Percentiles rank a stretch among this genome's conserved stretches.
These are phyloP conservation scores for Pythium diclinum DNA, from an alignment of 352 stramenopile species.

Conservation along the genomic window DNA sequence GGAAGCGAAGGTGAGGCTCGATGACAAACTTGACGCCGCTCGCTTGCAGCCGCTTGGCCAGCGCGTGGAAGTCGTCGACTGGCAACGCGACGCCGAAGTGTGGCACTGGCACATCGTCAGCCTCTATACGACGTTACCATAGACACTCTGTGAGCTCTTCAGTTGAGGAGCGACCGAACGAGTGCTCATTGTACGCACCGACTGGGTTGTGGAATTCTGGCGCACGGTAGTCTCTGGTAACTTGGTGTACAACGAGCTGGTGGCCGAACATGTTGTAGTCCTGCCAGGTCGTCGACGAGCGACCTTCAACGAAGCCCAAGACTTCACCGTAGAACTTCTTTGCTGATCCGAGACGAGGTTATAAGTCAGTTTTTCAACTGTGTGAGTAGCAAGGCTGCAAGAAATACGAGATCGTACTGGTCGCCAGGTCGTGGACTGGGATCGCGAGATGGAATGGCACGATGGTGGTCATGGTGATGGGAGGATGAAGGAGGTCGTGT, in stretches of 20 bases:
- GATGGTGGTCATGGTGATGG: slow-evolving; percentile 21
- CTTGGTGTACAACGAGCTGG: slow-evolving; percentile 89
- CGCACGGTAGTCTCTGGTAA: slow-evolving; percentile 90
- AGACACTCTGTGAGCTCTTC: not conserved
- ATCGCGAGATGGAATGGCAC: slow-evolving; percentile 90
- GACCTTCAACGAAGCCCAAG: slow-evolving; percentile 90
- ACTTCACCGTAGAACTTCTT: slow-evolving; percentile 92
- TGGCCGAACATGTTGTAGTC: slow-evolving; percentile 90
- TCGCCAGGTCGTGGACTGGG: slow-evolving; percentile 92
- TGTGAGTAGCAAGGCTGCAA: too few relatives aligned
- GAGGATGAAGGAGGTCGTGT: too few relatives aligned
- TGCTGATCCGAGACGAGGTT: slow-evolving; percentile 34
- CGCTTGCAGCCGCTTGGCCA: slow-evolving; percentile 80
- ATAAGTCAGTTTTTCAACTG: too few relatives aligned
- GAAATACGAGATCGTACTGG: slow-evolving; percentile 31
- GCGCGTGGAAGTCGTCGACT: slow-evolving; percentile 89
- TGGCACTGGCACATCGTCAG: slow-evolving; percentile 96
- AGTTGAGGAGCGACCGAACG: too few relatives aligned
- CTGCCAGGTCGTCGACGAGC: slow-evolving; percentile 93
- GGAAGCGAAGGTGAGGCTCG: slow-evolving; percentile 93
- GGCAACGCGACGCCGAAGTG: slow-evolving; percentile 94
- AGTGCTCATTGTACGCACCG: slow-evolving; percentile 33
- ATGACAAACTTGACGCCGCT: slow-evolving; percentile 93
- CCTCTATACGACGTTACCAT: slow-evolving; percentile 43
- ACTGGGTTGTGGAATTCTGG: slow-evolving; percentile 96